Percentiles rank a stretch among this genome's conserved stretches.
phyloP scores from a whole-genome alignment of 2,329 filamentous ascomycete genomes.

The Trichoderma koningii region DNA sequence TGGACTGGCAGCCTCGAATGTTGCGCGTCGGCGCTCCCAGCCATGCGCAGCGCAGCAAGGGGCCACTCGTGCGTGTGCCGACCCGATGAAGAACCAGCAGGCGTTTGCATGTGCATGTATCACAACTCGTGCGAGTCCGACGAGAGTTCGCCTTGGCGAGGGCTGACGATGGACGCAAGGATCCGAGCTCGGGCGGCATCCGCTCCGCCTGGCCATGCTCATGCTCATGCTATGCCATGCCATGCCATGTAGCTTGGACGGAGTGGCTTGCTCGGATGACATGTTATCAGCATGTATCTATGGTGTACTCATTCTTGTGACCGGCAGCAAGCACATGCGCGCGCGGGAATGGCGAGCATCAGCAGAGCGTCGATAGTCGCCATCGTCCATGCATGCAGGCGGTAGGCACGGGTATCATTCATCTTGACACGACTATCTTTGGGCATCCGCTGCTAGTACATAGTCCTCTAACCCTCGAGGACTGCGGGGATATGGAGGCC shows the following conservation, averaged over 20 bases:
- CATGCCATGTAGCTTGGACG: slow-evolving; percentile 17
- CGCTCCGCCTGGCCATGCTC: slow-evolving; percentile 2
- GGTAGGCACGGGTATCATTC: slow-evolving; percentile 18
- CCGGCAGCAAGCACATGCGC: slow-evolving; percentile 5
- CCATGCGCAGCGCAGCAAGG: background rate
- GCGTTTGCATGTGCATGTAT: background rate
- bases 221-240: slow-evolving; percentile 4
- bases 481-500: slow-evolving; percentile 18
- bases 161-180: slow-evolving; percentile 12
- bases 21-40: slow-evolving; percentile 15
- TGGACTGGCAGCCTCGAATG: background rate
- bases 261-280: background rate
- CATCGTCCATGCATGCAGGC: slow-evolving; percentile 12
- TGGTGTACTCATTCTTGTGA: background rate
- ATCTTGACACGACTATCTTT: background rate
- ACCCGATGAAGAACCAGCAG: slow-evolving; percentile 1
- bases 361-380: slow-evolving; percentile 17
- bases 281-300: background rate
- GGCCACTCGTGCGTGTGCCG: background rate
- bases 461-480: background rate
- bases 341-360: slow-evolving; percentile 18
- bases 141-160: slow-evolving; percentile 18
- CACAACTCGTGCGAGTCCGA: background rate
- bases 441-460: background rate
- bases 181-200: slow-evolving; percentile 20